These are phyloP conservation scores for Scedosporium aurantiacum DNA, from an alignment of 2,329 filamentous ascomycete species.

Conservation along the genomic window DNA sequence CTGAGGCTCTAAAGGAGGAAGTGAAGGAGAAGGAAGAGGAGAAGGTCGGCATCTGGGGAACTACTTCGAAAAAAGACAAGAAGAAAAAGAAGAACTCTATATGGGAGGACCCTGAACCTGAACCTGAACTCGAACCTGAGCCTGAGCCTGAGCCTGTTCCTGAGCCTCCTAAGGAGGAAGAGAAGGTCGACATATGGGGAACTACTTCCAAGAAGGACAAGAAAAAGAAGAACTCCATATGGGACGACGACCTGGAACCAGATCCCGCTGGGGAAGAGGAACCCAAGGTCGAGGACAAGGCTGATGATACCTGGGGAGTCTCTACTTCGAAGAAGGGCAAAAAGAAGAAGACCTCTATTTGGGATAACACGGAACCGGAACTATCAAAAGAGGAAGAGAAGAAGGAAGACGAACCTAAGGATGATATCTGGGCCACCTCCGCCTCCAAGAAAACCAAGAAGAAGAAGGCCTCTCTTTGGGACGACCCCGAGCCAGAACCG, in stretches of 20 bases:
- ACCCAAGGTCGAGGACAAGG: slow-evolving; percentile 12
- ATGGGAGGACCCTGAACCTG: slow-evolving; percentile 2
- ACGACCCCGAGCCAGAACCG: slow-evolving; percentile 10
- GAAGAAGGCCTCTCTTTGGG: neutral
- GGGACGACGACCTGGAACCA: slow-evolving; percentile 6
- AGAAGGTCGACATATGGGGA: slow-evolving; percentile 17
- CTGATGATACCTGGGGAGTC: neutral
- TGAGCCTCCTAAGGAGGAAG: neutral
- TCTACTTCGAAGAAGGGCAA: slow-evolving; percentile 22
- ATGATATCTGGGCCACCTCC: slow-evolving; percentile 19
- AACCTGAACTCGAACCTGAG: neutral
- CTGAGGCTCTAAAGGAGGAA: slow-evolving; percentile 12
- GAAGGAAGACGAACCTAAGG: neutral
- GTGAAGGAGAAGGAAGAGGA: slow-evolving; percentile 14
- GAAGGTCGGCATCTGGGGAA: slow-evolving; percentile 11
- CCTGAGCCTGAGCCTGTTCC: neutral
- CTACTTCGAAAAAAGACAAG: slow-evolving; percentile 2
- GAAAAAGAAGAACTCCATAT: slow-evolving; percentile 14
- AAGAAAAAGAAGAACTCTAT: slow-evolving; percentile 11
- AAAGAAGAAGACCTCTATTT: slow-evolving; percentile 18
- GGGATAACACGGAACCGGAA: slow-evolving; percentile 15
- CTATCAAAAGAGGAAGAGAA: slow-evolving; percentile 5
- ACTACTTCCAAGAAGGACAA: slow-evolving; percentile 23
- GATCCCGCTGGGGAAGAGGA: slow-evolving; percentile 9
- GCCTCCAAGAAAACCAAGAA: slow-evolving; percentile 25